Evolutionary conservation across 2,329 filamentous ascomycete genomes (phyloP).

Genomic region (Phaeosphaeria sp.): DNA sequence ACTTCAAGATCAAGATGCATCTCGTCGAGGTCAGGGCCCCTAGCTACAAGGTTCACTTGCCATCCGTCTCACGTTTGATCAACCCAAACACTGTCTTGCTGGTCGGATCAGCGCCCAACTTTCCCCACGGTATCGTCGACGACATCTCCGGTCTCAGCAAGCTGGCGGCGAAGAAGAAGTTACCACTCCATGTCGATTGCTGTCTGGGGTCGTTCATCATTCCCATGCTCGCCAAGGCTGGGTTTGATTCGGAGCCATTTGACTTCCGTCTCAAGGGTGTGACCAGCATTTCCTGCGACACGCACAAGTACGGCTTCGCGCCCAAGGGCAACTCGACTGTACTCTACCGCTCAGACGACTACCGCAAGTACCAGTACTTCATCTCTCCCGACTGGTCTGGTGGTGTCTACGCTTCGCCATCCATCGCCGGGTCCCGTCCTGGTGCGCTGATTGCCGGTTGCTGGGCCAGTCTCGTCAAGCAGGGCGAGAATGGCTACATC

Average conservation of each 20-base stretch:
- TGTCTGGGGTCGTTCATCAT: conserved; percentile 96
- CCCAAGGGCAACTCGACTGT: conserved; percentile 96
- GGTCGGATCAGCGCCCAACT: conserved; percentile 95
- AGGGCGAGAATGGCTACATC: conserved; percentile 88
- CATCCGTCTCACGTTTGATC: conserved; percentile 80
- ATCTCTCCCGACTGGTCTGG: conserved; percentile 94
- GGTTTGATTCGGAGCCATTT: conserved; percentile 86
- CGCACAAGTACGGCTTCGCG: conserved; percentile 98
- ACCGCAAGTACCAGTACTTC: conserved; percentile 94
- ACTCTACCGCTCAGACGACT: conserved; percentile 80
- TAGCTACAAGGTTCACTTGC: conserved; percentile 81
- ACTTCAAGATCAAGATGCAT: conserved; percentile 97
- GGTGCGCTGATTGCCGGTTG: conserved; percentile 94
- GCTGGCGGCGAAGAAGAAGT: conserved; percentile 77
- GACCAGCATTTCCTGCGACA: conserved; percentile 94
- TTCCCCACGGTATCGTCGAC: conserved; percentile 97
- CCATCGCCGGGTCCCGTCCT: conserved; percentile 88
- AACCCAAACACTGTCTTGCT: conserved; percentile 94
- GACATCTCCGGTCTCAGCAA: conserved; percentile 86
- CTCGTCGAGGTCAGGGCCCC: conserved; percentile 87
- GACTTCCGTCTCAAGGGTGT: conserved; percentile 95
- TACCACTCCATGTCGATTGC: conserved; percentile 96
- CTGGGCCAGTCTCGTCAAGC: conserved; percentile 89
- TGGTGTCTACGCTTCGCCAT: conserved; percentile 93
- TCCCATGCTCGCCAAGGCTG: conserved; percentile 89